Evolutionary conservation across 2,329 filamentous ascomycete genomes (phyloP).

Genomic region (Beauveria sp.): DNA sequence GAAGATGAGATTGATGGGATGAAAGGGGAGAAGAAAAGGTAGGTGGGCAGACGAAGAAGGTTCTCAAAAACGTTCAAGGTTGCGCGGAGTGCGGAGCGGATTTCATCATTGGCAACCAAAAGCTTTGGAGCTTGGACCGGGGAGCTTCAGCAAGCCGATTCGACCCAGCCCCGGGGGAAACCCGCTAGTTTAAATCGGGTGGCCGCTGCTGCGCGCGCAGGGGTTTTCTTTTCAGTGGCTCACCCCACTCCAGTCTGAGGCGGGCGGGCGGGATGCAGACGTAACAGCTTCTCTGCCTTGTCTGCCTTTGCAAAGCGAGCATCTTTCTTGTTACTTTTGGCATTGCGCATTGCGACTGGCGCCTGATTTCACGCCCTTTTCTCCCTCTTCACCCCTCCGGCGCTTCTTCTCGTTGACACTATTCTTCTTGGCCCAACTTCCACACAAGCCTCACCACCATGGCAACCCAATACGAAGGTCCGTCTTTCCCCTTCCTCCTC

Average conservation of each 20-base stretch:
- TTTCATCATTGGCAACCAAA: constrained; percentile 1
- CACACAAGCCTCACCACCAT: constrained; percentile 24
- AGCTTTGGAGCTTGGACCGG: background rate
- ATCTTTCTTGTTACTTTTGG: background rate
- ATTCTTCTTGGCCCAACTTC: background rate
- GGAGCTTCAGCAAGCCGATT: constrained; percentile 3
- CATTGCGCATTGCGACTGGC: constrained; percentile 7
- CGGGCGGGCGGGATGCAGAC: background rate
- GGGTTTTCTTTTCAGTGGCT: background rate
- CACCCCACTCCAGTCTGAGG: background rate
- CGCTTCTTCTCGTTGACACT: background rate
- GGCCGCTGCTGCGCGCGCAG: background rate
- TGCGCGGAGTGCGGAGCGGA: constrained; percentile 8
- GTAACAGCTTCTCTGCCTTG: constrained; percentile 12
- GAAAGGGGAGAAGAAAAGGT: background rate
- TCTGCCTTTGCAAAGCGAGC: background rate
- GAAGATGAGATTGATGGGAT: background rate
- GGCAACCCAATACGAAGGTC: constrained; percentile 52
- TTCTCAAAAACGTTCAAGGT: background rate
- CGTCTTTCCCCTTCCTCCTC: constrained; percentile 8
- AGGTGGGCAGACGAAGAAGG: background rate
- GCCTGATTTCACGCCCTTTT: background rate
- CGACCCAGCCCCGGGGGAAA: background rate
- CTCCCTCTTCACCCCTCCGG: background rate
- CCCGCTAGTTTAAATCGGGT: background rate